Conservation (phyloP, 768 basidiomycete genomes). For the Lactarius evosmus region DNA sequence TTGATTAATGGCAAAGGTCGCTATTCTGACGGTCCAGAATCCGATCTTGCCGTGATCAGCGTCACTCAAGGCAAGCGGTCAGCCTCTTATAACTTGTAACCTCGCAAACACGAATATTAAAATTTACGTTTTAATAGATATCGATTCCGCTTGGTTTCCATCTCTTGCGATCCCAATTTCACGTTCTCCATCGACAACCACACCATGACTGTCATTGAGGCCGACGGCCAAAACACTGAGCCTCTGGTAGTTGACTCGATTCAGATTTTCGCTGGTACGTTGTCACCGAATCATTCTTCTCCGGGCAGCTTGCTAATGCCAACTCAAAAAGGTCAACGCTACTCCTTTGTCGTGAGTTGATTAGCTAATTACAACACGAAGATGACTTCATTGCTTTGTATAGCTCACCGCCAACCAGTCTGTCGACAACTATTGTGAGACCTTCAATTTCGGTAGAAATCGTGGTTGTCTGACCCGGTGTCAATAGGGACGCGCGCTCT, state of each 20-base stretch:
- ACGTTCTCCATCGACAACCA: slow-evolving; percentile 28
- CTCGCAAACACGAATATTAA: neutral
- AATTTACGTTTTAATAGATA: slow-evolving; percentile 7
- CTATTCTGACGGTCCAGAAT: slow-evolving; percentile 21
- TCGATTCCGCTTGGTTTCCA: slow-evolving; percentile 25
- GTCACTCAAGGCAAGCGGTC: slow-evolving; percentile 27
- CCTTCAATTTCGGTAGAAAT: neutral
- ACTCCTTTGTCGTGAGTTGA: slow-evolving; percentile 26
- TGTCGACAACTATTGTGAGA: slow-evolving; percentile 19
- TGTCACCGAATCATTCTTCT: neutral
- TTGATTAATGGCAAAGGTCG: slow-evolving; percentile 29
- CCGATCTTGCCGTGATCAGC: slow-evolving; percentile 23
- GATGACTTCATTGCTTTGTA: neutral
- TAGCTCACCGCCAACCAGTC: slow-evolving; percentile 19
- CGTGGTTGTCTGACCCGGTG: neutral
- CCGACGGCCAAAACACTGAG: slow-evolving; percentile 26
- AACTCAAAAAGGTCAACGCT: slow-evolving; percentile 24
- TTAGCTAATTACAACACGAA: neutral
- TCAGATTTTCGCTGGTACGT: slow-evolving; percentile 25
- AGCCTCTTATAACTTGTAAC: neutral
- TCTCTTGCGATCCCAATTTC: slow-evolving; percentile 27
- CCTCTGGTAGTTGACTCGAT: slow-evolving; percentile 27
- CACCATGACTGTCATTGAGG: slow-evolving; percentile 28
- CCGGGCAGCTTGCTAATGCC: neutral
- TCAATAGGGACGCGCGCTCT: slow-evolving; percentile 19